Evolutionary conservation across 1,284 basidiomycete genomes (phyloP).

Genomic region (Cyathus olla): DNA sequence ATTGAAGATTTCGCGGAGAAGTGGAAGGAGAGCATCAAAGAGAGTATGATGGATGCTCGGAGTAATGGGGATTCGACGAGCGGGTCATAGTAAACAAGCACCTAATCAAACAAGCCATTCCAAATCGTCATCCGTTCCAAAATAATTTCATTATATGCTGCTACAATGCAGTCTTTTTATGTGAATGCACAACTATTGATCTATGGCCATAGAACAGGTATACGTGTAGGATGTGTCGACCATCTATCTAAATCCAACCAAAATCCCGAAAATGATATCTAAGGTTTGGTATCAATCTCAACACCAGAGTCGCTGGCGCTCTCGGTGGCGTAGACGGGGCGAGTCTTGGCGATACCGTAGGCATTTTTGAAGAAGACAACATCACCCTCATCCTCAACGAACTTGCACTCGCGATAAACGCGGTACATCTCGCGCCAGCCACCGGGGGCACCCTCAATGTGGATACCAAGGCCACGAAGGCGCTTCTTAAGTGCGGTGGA

Average conservation of each 20-base stretch:
- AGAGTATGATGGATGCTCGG: constrained; percentile 36
- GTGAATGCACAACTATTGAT: no score
- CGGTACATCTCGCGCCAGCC: constrained; percentile 86
- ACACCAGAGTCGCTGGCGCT: constrained; percentile 88
- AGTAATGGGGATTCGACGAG: no score
- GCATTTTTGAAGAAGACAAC: constrained; percentile 95
- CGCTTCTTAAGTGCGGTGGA: constrained; percentile 88
- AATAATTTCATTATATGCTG: no score
- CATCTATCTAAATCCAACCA: no score
- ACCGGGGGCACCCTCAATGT: constrained; percentile 72
- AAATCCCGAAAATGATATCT: no score
- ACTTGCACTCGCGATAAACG: constrained; percentile 85
- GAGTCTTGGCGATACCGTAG: constrained; percentile 78
- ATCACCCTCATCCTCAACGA: constrained; percentile 93
- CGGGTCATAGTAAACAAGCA: no score
- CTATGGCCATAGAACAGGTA: no score
- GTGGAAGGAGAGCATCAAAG: constrained; percentile 72
- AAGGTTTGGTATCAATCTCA: constrained; percentile 79
- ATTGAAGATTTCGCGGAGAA: constrained; percentile 78
- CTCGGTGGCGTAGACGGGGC: constrained; percentile 71
- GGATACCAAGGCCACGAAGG: constrained; percentile 72
- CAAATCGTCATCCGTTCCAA: no score
- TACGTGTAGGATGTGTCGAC: not conserved
- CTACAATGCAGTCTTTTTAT: no score
- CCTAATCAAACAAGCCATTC: no score